These are phyloP conservation scores for Phascolomyces articulosus DNA, from an alignment of 371 early-diverging fungal species.

Conservation along the genomic window DNA sequence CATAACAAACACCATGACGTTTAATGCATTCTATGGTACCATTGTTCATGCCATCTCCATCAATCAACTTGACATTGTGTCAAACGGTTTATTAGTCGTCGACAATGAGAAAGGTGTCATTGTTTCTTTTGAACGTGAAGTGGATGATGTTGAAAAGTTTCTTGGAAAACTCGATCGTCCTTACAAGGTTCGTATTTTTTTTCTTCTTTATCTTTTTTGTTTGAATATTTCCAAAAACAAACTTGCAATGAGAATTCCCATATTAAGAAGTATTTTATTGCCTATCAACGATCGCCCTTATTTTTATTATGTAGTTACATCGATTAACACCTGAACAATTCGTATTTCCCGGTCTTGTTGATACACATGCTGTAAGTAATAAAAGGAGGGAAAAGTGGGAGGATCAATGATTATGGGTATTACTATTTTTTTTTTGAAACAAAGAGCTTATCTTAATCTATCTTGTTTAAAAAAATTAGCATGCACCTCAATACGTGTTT, in stretches of 20 bases:
- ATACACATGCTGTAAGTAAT: slow-evolving; percentile 80
- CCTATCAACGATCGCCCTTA: too few relatives aligned
- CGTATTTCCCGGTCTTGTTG: slow-evolving; percentile 87
- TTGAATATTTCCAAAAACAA: slow-evolving; percentile 5
- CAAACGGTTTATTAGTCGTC: slow-evolving; percentile 61
- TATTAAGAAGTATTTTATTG: too few relatives aligned
- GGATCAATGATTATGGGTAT: too few relatives aligned
- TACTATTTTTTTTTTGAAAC: too few relatives aligned
- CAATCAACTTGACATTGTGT: slow-evolving; percentile 57
- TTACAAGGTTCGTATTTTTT: background rate
- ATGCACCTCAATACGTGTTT: slow-evolving; percentile 94
- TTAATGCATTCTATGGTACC: slow-evolving; percentile 63
- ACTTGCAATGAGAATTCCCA: too few relatives aligned
- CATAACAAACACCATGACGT: background rate
- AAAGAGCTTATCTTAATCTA: background rate
- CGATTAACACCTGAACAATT: slow-evolving; percentile 62
- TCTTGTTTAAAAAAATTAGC: slow-evolving; percentile 40
- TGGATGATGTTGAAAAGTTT: slow-evolving; percentile 29
- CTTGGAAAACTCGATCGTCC: slow-evolving; percentile 15
- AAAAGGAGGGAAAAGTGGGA: too few relatives aligned
- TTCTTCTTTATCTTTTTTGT: too few relatives aligned
- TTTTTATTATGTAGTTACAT: too few relatives aligned
- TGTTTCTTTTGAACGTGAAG: slow-evolving; percentile 47
- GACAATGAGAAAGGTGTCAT: slow-evolving; percentile 56
- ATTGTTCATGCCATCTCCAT: slow-evolving; percentile 71